Conservation (phyloP, 2,329 filamentous ascomycete species). For the Plectosphaerella plurivora region DNA sequence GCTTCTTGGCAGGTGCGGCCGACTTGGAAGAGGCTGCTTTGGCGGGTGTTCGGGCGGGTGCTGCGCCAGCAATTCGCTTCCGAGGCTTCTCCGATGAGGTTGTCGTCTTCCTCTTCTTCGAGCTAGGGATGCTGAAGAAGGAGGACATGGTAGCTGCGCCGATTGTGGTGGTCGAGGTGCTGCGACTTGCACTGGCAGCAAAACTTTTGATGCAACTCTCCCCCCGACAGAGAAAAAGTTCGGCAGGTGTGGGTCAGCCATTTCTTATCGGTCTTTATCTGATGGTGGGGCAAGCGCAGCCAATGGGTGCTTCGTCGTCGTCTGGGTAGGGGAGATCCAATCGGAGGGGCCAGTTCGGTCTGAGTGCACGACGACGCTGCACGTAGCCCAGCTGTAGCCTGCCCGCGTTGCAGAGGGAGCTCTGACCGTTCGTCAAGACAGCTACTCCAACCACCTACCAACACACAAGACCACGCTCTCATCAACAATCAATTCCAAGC, state of each 20-base stretch:
- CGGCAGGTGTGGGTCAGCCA: background rate
- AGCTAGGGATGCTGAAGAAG: slow-evolving; percentile 87
- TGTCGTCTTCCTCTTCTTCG: slow-evolving; percentile 82
- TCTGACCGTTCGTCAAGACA: slow-evolving; percentile 8
- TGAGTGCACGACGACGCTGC: slow-evolving; percentile 1
- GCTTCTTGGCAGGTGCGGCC: slow-evolving; percentile 31
- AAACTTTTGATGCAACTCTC: slow-evolving; percentile 13
- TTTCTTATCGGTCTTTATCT: slow-evolving; percentile 1
- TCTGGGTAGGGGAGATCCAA: slow-evolving; percentile 1
- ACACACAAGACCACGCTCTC: background rate
- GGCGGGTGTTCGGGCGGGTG: slow-evolving; percentile 35
- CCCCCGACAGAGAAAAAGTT: slow-evolving; percentile 26
- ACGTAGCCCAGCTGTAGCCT: slow-evolving; percentile 39
- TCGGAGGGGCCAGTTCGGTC: slow-evolving; percentile 24
- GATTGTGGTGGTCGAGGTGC: slow-evolving; percentile 18
- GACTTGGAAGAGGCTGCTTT: slow-evolving; percentile 23
- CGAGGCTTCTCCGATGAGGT: slow-evolving; percentile 51
- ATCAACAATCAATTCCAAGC: slow-evolving; percentile 5
- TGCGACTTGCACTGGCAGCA: slow-evolving; percentile 5
- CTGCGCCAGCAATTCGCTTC: slow-evolving; percentile 51
- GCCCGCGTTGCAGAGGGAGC: slow-evolving; percentile 23
- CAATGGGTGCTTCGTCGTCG: slow-evolving; percentile 5
- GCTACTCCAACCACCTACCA: background rate
- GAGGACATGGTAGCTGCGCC: slow-evolving; percentile 67
- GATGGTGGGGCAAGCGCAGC: background rate